Evolutionary conservation across 768 basidiomycete genomes (phyloP), one percentile per base, ranked within the genome.

Genomic region (Megacollybia marginata): DNA sequence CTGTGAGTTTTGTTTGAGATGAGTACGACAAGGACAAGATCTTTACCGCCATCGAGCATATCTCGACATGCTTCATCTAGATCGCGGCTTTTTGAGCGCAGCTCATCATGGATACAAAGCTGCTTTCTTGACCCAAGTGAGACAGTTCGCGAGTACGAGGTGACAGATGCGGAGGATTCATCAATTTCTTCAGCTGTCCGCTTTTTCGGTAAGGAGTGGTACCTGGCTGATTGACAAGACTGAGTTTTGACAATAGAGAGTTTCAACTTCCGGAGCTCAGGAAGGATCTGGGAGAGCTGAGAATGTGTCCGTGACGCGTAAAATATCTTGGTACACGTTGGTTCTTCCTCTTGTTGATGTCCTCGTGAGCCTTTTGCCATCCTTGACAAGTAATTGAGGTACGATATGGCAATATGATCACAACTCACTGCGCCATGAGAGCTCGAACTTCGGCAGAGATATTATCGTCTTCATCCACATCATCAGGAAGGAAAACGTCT

Each of bases 231-330:
- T 35, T 23, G 52, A 46, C 28, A 53, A 59, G 42, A 46, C 16
- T 62, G 62, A 23, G 23, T 3, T 28, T 28, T 28, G 23, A 56
- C 48, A 44, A 69, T 48, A 15, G 66, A 62, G 61, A 93, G 62
- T 53, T 73, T 73, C n/a, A 95, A 77, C 57, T 81, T 86, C 36
- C 70, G 75, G 9, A 97, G 71, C 60, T 99, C 96, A 4, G 87
- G 85, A 15, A 93, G 73, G 4, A 98, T 75, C 63, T 99, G 95
- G 2, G 92, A 75, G 4, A 99, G 78, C 59, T 99, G 95, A 1
- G 94, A 94, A 66, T 99, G 95, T 1, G 95, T 99, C 32, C 95
- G 76, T 0, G 96, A 98, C 0, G 94, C 88, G 60, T 94, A 96
- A 64, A 82, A 96, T 52, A 98, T 85, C 72, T 92, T 88, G 34